Evolutionary conservation across 75 land plant genomes (phyloP).

Genomic region (Pinus albicaulis): DNA sequence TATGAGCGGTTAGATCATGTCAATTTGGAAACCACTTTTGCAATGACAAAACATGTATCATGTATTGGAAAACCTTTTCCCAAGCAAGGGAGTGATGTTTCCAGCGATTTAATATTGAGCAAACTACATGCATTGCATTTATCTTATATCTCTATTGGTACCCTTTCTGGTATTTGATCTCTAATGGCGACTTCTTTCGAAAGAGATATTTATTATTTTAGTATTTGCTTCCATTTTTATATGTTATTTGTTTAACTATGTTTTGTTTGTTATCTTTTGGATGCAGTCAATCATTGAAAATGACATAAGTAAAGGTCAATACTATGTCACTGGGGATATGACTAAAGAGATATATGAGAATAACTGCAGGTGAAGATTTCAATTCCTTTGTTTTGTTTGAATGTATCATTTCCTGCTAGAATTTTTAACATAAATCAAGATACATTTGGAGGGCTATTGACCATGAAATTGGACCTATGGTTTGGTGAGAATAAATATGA

Average conservation of each 20-base stretch:
- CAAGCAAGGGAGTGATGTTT: too few relatives aligned
- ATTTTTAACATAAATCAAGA: neutral
- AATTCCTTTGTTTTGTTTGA: neutral
- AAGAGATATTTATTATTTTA: neutral
- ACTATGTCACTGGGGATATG: conserved; percentile 42
- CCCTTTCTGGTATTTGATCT: neutral
- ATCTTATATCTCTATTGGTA: too few relatives aligned
- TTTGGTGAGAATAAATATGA: too few relatives aligned
- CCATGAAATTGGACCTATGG: neutral
- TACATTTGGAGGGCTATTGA: neutral
- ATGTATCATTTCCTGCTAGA: too few relatives aligned
- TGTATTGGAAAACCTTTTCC: too few relatives aligned
- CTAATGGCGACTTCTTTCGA: neutral
- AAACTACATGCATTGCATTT: too few relatives aligned
- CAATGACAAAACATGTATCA: too few relatives aligned
- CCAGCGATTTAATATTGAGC: too few relatives aligned
- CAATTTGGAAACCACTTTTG: too few relatives aligned
- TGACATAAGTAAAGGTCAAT: conserved; percentile 39
- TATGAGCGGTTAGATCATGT: too few relatives aligned
- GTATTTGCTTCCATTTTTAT: neutral
- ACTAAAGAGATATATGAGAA: conserved; percentile 32
- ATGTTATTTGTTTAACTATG: neutral
- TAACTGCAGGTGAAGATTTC: conserved; percentile 32
- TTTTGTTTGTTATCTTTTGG: neutral
- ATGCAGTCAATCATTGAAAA: conserved; percentile 36